These are phyloP conservation scores for Didymellaceae sp. DNA, from an alignment of 2,329 filamentous ascomycete genomes.

Conservation along the genomic window DNA sequence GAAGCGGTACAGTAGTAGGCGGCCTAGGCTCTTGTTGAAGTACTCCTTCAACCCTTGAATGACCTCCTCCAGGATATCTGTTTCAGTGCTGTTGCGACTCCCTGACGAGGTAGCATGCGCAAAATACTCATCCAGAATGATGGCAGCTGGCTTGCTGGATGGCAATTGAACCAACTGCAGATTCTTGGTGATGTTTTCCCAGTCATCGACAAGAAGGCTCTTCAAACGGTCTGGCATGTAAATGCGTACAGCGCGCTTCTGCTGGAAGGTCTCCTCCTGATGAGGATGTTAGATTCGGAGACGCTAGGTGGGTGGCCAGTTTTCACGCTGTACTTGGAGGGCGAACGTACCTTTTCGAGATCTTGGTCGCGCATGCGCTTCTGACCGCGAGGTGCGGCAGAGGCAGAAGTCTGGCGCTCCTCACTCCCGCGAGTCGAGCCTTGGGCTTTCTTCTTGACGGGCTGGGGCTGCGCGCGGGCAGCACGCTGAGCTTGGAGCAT, in stretches of 20 bases:
- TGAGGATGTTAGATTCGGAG: conserved; percentile 13
- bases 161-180: conserved; percentile 87
- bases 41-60: conserved; percentile 87
- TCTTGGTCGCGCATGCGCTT: conserved; percentile 81
- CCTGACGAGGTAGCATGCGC: conserved; percentile 70
- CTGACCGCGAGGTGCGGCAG: conserved; percentile 67
- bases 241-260: conserved; percentile 83
- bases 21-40: conserved; percentile 87
- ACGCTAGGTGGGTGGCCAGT: too few relatives aligned
- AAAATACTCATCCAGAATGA: conserved; percentile 84
- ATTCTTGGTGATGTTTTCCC: conserved; percentile 98
- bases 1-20: conserved; percentile 91
- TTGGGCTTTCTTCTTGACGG: conserved; percentile 62
- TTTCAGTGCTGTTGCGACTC: conserved; percentile 68
- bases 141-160: conserved; percentile 73
- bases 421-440: conserved; percentile 76
- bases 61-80: conserved; percentile 89
- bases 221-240: conserved; percentile 89
- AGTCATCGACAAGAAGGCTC: conserved; percentile 93
- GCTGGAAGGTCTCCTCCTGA: conserved; percentile 88
- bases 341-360: conserved; percentile 71
- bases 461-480: conserved; percentile 51
- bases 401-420: conserved; percentile 70
- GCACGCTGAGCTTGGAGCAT: conserved; percentile 64
- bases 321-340: too few relatives aligned